phyloP scores from a whole-genome alignment of 805 yeast genomes.

The Candida awuae region DNA sequence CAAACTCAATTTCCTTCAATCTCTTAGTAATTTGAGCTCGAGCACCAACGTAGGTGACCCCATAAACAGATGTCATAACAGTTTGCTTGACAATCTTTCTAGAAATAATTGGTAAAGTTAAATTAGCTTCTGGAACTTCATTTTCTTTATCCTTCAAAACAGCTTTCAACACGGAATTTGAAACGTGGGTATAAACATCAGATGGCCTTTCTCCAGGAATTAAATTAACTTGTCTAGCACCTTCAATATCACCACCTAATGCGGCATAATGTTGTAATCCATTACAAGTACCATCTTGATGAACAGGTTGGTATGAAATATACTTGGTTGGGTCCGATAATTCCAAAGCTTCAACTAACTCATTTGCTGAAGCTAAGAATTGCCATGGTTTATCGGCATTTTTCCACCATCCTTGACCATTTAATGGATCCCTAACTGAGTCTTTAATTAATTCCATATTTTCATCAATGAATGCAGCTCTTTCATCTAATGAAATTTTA shows the following conservation, averaged over 20 bases:
- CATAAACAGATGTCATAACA: constrained; percentile 97
- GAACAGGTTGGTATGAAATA: constrained; percentile 68
- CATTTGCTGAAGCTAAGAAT: constrained; percentile 62
- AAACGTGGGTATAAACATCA: constrained; percentile 69
- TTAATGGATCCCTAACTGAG: constrained; percentile 57
- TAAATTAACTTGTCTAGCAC: constrained; percentile 73
- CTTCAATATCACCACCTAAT: constrained; percentile 75
- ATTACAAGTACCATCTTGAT: constrained; percentile 83
- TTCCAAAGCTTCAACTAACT: constrained; percentile 52
- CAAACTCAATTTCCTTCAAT: constrained; percentile 48
- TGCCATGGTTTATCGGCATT: constrained; percentile 82
- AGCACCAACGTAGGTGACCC: constrained; percentile 93
- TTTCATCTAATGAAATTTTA: constrained; percentile 58
- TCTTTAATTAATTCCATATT: constrained; percentile 46
- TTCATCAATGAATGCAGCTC: constrained; percentile 51
- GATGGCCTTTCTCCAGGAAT: constrained; percentile 65
- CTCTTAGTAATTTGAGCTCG: constrained; percentile 80
- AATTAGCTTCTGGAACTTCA: constrained; percentile 47
- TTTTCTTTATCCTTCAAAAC: constrained; percentile 45
- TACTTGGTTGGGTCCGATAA: constrained; percentile 57
- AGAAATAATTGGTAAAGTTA: constrained; percentile 53
- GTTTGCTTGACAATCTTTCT: constrained; percentile 94
- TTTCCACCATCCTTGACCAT: constrained; percentile 56
- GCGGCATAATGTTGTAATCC: constrained; percentile 87
- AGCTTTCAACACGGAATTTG: constrained; percentile 49